These are phyloP conservation scores for Euphorbia celastroides DNA, from an alignment of 441 rosid genomes.

Conservation along the genomic window DNA sequence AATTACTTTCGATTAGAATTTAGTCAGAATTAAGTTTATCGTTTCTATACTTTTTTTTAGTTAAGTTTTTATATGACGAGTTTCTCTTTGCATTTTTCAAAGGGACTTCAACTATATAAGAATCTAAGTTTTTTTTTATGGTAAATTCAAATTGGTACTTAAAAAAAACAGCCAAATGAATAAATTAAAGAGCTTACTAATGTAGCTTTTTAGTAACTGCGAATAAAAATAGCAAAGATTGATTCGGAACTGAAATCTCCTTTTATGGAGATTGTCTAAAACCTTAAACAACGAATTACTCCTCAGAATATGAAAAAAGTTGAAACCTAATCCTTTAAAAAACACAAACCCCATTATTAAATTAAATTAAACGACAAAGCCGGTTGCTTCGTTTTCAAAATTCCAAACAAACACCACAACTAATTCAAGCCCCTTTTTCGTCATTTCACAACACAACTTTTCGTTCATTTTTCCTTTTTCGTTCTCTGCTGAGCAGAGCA, in stretches of 20 bases:
- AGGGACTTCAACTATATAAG: too few species aligned
- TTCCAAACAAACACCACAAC: background rate
- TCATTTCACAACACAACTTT: slow-evolving; percentile 22
- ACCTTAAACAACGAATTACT: background rate
- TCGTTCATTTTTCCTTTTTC: slow-evolving; percentile 21
- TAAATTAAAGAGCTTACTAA: too few species aligned
- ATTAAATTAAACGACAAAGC: background rate
- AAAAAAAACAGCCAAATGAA: too few species aligned
- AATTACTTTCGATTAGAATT: too few species aligned
- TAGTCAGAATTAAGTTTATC: too few species aligned
- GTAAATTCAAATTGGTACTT: too few species aligned
- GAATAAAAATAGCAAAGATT: background rate
- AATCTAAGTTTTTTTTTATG: too few species aligned
- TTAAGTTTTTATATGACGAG: too few species aligned
- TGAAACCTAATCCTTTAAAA: background rate
- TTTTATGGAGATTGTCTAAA: background rate
- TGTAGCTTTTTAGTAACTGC: background rate
- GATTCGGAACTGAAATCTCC: background rate
- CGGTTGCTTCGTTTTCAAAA: slow-evolving; percentile 1
- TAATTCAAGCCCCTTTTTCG: slow-evolving; percentile 29
- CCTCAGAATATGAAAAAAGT: background rate
- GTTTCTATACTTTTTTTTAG: too few species aligned
- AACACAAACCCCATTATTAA: background rate
- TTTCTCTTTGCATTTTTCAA: too few species aligned
- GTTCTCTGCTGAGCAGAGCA: slow-evolving; percentile 28